Evolutionary conservation across 305 asterid genomes (phyloP), one percentile per base, ranked within the genome.

Genomic region (Andrographis paniculata): DNA sequence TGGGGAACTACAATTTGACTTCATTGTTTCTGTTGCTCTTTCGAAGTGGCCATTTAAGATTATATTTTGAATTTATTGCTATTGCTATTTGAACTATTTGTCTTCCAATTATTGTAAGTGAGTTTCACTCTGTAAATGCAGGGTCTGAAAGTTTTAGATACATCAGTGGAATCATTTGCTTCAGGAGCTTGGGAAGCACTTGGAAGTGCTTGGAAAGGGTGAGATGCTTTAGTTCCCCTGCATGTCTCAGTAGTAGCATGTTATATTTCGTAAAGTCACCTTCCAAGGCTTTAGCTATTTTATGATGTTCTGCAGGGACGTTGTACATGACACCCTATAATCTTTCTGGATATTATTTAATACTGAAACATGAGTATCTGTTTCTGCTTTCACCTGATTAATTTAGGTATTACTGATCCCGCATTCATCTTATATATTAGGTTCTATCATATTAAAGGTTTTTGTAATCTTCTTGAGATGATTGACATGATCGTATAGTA

Each of bases 151-250:
- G 75, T 41, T 50, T 43, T 77, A 16, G 80, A 77, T 60, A 62
- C 71, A 28, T 77, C 85, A 14, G 78, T 77, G 56, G 85, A 73
- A 62, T 70, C 80, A 27, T 58, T 77, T 57, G 63, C 85, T 52
- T 64, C 85, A 30, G 80, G 80, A 51, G 85, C 85, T 52, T 77
- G 85, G 85, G 68, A 67, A 57, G 85, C 80, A 56, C 48, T 77
- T 18, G 85, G 85, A 70, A 59, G 71, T 67, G 85, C 85, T 20
- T 70, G 64, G 74, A 77, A 68, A 73, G 85, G 71, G 65, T 64
- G 69, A 66, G 75, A 65, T 45, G 56, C 53, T 61, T 63, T 66
- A 20, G 62, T 66, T 60, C 55, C 66, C 27, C 42, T n/a, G n/a
- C n/a, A n/a, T n/a, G n/a, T n/a, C n/a, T n/a, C n/a, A n/a, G n/a